Conservation (phyloP, 768 basidiomycete genomes). For the Lentinus brumalis region DNA sequence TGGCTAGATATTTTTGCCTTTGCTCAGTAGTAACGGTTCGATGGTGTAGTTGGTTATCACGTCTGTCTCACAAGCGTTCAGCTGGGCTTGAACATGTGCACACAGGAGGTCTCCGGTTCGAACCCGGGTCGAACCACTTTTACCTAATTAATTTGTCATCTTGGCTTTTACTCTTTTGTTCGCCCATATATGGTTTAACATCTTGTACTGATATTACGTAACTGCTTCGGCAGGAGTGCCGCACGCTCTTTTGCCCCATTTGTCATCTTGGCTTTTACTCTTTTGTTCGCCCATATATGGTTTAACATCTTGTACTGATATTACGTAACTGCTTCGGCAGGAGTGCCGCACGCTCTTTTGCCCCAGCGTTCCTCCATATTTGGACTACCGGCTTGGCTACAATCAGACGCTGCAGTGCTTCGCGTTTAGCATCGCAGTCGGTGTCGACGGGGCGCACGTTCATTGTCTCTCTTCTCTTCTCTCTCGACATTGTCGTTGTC, state of each 20-base stretch:
- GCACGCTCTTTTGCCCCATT: no score
- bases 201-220: no score
- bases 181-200: no score
- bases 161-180: no score
- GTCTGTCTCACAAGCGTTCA: slow-evolving; percentile 25
- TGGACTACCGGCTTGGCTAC: no score
- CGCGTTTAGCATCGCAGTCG: neutral
- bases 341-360: no score
- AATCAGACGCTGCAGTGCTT: slow-evolving; percentile 1
- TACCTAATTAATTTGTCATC: neutral
- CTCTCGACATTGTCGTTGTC: neutral
- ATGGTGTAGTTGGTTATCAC: slow-evolving; percentile 34
- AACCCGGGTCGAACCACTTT: slow-evolving; percentile 29
- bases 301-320: no score
- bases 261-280: no score
- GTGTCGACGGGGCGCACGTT: slow-evolving; percentile 9
- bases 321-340: no score
- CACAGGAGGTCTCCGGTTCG: slow-evolving; percentile 33
- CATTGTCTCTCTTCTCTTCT: slow-evolving; percentile 7
- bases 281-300: no score
- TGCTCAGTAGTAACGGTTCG: slow-evolving; percentile 16
- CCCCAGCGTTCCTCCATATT: neutral
- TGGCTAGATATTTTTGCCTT: no score
- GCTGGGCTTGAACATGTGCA: neutral
- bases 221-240: no score